A percentile compares a stretch with the other conserved stretches of the same genome.
Conservation (phyloP, 208 protist species). For the Leishmania guyanensis region DNA sequence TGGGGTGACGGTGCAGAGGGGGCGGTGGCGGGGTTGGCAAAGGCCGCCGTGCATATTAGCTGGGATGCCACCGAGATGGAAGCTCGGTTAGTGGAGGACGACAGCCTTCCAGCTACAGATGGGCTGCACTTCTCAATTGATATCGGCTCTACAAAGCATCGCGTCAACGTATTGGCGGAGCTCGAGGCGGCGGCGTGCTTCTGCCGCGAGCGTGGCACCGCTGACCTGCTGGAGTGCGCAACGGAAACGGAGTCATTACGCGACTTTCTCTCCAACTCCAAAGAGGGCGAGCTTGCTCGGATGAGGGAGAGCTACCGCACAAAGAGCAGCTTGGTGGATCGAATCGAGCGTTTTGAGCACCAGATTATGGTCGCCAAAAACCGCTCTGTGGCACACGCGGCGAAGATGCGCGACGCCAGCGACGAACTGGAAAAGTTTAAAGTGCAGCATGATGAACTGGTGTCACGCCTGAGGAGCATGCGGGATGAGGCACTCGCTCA, state of each 20-base stretch:
- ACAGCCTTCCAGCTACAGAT: constrained; percentile 24
- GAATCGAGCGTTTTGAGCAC: constrained; percentile 47
- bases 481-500: constrained; percentile 50
- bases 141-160: constrained; percentile 38
- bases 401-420: constrained; percentile 38
- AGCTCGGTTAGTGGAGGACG: constrained; percentile 18
- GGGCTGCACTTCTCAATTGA: constrained; percentile 45
- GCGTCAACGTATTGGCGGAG: constrained; percentile 51
- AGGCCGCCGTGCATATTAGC: constrained; percentile 26
- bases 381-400: constrained; percentile 37
- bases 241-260: constrained; percentile 17
- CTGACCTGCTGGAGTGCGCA: constrained; percentile 4
- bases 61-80: constrained; percentile 38
- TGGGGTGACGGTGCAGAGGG: constrained; percentile 47
- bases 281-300: constrained; percentile 51
- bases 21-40: background rate
- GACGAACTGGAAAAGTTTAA: constrained; percentile 43
- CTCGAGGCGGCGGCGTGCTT: constrained; percentile 56
- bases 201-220: constrained; percentile 40
- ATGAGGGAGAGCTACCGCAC: constrained; percentile 57
- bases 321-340: constrained; percentile 43
- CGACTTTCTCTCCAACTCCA: constrained; percentile 33
- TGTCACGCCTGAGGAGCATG: constrained; percentile 17
- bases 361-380: constrained; percentile 34
- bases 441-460: constrained; percentile 38